Evolutionary conservation across 305 asterid species (phyloP).

Genomic region (Coffea humblotiana): DNA sequence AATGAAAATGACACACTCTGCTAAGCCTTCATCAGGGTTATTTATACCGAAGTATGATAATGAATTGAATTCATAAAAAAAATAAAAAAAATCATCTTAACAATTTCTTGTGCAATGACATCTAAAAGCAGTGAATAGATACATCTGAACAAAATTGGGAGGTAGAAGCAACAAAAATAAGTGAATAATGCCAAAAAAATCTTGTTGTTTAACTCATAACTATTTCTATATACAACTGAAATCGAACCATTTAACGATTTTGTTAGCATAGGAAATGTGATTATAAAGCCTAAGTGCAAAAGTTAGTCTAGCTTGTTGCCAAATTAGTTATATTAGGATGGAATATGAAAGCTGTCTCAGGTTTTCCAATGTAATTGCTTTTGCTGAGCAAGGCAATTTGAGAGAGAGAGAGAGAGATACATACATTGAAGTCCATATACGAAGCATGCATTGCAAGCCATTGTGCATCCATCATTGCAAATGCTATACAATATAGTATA

Average conservation of each 20-base stretch:
- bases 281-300: background rate
- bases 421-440: constrained; percentile 92
- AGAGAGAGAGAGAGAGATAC: constrained; percentile 17
- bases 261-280: background rate
- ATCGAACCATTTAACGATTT: background rate
- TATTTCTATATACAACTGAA: background rate
- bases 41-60: background rate
- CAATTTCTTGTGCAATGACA: background rate
- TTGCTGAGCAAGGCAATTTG: background rate
- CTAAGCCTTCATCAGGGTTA: background rate
- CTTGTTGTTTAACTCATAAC: background rate
- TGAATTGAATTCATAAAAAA: background rate
- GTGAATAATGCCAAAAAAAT: background rate
- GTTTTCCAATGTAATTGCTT: background rate
- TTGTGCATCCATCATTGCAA: constrained; percentile 94
- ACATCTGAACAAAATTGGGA: background rate
- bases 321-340: background rate
- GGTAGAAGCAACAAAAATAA: background rate
- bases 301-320: background rate
- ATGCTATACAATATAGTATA: constrained; percentile 74
- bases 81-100: background rate
- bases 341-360: background rate
- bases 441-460: constrained; percentile 99
- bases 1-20: background rate
- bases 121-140: background rate